phyloP scores from a whole-genome alignment of 2,329 filamentous ascomycete genomes.

The Fulvia fulva region DNA sequence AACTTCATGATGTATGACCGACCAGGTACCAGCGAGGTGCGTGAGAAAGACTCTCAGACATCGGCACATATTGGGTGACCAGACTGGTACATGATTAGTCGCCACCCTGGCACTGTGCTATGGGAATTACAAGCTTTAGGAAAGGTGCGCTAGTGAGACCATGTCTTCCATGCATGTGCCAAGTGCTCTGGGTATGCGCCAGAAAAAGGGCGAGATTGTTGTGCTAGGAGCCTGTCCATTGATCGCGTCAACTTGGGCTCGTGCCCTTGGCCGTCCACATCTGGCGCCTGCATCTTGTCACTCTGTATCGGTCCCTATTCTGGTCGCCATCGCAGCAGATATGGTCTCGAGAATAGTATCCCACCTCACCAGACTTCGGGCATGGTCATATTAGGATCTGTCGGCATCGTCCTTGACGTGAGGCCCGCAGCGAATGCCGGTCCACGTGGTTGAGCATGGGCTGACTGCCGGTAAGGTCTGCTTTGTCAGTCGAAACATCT shows the following conservation, averaged over 20 bases:
- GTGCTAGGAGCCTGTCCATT: not conserved
- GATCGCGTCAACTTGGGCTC: not conserved
- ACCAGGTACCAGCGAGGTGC: not conserved
- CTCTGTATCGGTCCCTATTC: not conserved
- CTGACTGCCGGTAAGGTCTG: not conserved
- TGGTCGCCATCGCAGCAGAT: not conserved
- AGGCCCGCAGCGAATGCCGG: not conserved
- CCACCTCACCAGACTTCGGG: not conserved
- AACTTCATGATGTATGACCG: conserved; percentile 12
- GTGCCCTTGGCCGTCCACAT: not conserved
- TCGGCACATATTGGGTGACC: not conserved
- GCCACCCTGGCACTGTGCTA: not conserved
- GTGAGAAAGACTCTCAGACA: not conserved
- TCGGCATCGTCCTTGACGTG: not conserved
- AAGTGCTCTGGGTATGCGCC: not conserved
- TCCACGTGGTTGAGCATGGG: not conserved
- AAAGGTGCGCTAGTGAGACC: not conserved
- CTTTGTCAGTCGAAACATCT: not conserved
- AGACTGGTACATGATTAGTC: not conserved
- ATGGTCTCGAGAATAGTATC: not conserved
- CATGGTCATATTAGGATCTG: not conserved
- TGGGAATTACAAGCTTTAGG: not conserved
- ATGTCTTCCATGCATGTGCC: not conserved
- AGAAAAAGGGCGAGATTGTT: not conserved
- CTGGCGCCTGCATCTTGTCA: not conserved